Evolutionary conservation across 1,284 basidiomycete genomes (phyloP).

Genomic region (Rhizoctonia solani): DNA sequence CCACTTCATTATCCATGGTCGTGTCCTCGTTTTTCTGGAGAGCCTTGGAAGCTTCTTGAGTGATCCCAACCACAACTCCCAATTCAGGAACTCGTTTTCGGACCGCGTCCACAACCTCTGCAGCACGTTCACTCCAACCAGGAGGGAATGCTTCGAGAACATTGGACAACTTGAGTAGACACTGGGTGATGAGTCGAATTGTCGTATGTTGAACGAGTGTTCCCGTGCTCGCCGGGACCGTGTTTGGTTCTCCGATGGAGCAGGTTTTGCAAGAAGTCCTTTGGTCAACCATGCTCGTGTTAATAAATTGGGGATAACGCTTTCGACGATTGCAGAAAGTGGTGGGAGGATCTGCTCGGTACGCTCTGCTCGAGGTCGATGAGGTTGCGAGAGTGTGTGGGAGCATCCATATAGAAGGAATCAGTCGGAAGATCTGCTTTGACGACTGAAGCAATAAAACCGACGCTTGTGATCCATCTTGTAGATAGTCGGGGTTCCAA

Average conservation of each 20-base stretch:
- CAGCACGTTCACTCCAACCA: constrained; percentile 63
- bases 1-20: constrained; percentile 36
- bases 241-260: constrained; percentile 50
- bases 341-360: constrained; percentile 63
- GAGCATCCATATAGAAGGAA: constrained; percentile 7
- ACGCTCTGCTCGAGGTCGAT: neutral
- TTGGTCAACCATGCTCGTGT: constrained; percentile 75
- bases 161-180: constrained; percentile 67
- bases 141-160: constrained; percentile 59
- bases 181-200: constrained; percentile 72
- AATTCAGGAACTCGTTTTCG: constrained; percentile 80
- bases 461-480: constrained; percentile 86
- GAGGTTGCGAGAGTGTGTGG: neutral
- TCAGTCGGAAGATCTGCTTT: neutral
- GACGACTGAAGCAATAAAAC: constrained; percentile 58
- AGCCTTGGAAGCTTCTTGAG: constrained; percentile 49
- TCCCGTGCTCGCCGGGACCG: constrained; percentile 39
- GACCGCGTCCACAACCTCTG: constrained; percentile 76
- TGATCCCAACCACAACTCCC: constrained; percentile 78
- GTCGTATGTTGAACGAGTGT: constrained; percentile 82
- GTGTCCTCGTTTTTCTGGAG: neutral
- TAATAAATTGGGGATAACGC: constrained; percentile 71
- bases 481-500: constrained; percentile 87
- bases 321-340: constrained; percentile 68
- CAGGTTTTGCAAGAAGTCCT: constrained; percentile 56